A percentile compares a stretch with the other conserved stretches of the same genome.
These are phyloP conservation scores for Corylus americana DNA, from an alignment of 306 rosid species.

Conservation along the genomic window DNA sequence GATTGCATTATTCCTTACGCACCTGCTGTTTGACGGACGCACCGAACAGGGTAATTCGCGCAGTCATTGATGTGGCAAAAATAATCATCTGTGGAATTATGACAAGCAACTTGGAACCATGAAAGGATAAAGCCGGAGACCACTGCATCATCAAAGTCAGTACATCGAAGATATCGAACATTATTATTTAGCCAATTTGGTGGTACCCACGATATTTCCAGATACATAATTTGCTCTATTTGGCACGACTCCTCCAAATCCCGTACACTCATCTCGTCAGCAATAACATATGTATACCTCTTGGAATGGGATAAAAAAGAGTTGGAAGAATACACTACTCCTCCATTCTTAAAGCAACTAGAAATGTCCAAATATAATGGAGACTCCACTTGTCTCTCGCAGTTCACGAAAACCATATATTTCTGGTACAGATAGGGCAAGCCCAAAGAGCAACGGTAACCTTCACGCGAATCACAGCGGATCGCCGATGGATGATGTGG, in stretches of 20 bases:
- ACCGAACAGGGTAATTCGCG: not conserved
- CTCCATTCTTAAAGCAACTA: not conserved
- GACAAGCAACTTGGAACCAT: not conserved
- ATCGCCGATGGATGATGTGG: no score
- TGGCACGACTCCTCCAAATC: not conserved
- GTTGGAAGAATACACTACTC: not conserved
- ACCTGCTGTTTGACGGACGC: fast-evolving
- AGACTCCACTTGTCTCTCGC: not conserved
- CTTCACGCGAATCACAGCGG: no score
- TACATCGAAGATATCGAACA: not conserved
- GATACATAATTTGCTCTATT: no score
- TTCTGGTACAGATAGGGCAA: no score
- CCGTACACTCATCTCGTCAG: not conserved
- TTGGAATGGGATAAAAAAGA: not conserved
- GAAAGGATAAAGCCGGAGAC: not conserved
- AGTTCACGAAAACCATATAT: not conserved
- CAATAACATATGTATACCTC: not conserved
- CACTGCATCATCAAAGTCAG: not conserved
- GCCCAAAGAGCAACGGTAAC: no score
- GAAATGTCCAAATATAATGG: conserved; percentile 16
- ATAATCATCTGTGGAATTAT: fast-evolving
- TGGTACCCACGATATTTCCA: fast-evolving
- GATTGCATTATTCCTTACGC: not conserved
- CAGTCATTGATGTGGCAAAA: not conserved
- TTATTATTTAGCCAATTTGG: no score